phyloP scores from a whole-genome alignment of 2,329 filamentous ascomycete genomes.

The Dichotomopilus funicola region DNA sequence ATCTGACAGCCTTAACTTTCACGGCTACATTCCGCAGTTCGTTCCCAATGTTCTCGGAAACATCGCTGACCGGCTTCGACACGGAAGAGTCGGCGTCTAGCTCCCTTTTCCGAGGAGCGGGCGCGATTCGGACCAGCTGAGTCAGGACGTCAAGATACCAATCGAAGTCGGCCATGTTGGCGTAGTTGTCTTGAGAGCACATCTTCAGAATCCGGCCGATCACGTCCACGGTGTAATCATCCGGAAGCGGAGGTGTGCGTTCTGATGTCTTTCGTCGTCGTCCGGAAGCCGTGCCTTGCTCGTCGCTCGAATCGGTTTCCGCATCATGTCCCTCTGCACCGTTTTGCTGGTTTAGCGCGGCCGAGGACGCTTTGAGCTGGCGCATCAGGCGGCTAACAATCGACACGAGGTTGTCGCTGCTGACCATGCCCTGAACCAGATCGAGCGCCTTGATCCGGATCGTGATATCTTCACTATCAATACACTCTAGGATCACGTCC shows the following conservation, averaged over 20 bases:
- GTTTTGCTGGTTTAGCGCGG: constrained; percentile 36
- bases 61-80: constrained; percentile 35
- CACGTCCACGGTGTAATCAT: constrained; percentile 79
- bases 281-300: constrained; percentile 33
- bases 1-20: constrained; percentile 77
- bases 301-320: constrained; percentile 44
- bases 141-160: constrained; percentile 93
- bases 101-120: constrained; percentile 37
- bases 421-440: constrained; percentile 90
- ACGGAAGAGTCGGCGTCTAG: constrained; percentile 31
- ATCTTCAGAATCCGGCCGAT: constrained; percentile 79
- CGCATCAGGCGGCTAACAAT: constrained; percentile 83
- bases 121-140: constrained; percentile 71
- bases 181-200: constrained; percentile 84
- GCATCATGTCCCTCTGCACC: constrained; percentile 40
- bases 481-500: constrained; percentile 92
- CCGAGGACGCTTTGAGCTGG: constrained; percentile 66
- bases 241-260: constrained; percentile 60
- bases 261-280: constrained; percentile 35
- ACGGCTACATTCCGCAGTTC: constrained; percentile 89
- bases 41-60: constrained; percentile 68
- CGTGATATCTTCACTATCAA: constrained; percentile 92
- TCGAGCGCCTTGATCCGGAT: constrained; percentile 91
- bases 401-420: constrained; percentile 71
- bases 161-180: constrained; percentile 81